phyloP scores from a whole-genome alignment of 768 basidiomycete species.

The Strobilomyces dryophilus region DNA sequence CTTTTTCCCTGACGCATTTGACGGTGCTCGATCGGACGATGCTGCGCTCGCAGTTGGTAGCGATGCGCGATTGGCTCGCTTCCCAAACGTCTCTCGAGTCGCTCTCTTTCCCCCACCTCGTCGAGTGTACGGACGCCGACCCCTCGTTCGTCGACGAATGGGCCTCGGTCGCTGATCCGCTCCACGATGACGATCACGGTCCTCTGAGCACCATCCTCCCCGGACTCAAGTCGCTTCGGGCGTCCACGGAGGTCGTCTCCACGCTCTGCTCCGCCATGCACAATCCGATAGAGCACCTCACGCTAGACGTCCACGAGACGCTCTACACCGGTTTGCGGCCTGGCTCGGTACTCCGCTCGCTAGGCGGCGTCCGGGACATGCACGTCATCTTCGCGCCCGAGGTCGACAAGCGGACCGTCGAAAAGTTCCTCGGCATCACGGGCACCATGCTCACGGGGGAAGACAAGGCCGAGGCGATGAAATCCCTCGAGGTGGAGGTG shows the following conservation, averaged over 20 bases:
- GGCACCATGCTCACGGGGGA: slow-evolving; percentile 20
- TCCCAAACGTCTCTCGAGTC: slow-evolving; percentile 25
- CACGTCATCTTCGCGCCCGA: slow-evolving; percentile 28
- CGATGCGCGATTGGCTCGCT: slow-evolving; percentile 22
- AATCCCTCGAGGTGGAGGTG: slow-evolving; percentile 27
- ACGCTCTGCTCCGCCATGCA: slow-evolving; percentile 16
- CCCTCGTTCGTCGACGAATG: slow-evolving; percentile 9
- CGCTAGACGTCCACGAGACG: slow-evolving; percentile 24
- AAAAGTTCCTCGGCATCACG: slow-evolving; percentile 27
- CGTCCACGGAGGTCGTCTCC: slow-evolving; percentile 22
- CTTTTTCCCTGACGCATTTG: slow-evolving; percentile 22
- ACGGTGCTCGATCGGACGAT: slow-evolving; percentile 27
- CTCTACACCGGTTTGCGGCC: slow-evolving; percentile 30
- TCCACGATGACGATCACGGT: not conserved
- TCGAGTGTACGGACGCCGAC: slow-evolving; percentile 8
- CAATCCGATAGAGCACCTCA: slow-evolving; percentile 19
- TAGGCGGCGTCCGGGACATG: slow-evolving; percentile 28
- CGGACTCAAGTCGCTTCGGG: slow-evolving; percentile 24
- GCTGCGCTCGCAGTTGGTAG: slow-evolving; percentile 18
- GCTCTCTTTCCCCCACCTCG: slow-evolving; percentile 25
- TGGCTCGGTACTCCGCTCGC: slow-evolving; percentile 22
- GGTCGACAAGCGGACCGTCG: slow-evolving; percentile 31
- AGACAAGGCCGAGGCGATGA: slow-evolving; percentile 10
- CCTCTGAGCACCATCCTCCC: slow-evolving; percentile 16
- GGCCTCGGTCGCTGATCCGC: not conserved